Evolutionary conservation across 345 rosid genomes (phyloP).

Genomic region (Gossypium herbaceum): DNA sequence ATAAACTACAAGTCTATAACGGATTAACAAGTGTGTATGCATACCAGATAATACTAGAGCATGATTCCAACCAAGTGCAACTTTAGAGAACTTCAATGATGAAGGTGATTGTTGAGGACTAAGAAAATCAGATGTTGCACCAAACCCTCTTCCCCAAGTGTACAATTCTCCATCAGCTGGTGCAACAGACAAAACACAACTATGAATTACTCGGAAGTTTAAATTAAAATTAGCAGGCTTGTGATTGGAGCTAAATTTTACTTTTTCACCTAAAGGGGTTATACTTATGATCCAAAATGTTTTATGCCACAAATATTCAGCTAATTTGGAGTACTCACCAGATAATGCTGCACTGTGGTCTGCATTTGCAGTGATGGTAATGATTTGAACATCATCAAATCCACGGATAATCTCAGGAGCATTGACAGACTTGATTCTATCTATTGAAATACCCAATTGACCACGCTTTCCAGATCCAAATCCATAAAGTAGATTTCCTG

Average conservation of each 20-base stretch:
- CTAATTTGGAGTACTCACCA: conserved; percentile 30
- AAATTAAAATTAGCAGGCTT: not conserved
- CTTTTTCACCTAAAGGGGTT: not conserved
- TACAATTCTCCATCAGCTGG: conserved; percentile 59
- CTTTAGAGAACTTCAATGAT: conserved; percentile 32
- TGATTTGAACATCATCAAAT: conserved; percentile 45
- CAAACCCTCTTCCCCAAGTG: conserved; percentile 85
- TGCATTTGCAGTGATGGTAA: conserved; percentile 64
- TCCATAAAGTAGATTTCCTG: conserved; percentile 51
- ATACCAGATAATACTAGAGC: conserved; percentile 61
- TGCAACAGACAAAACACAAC: conserved; percentile 15
- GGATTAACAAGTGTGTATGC: not conserved
- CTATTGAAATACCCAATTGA: conserved; percentile 58
- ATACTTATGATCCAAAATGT: not conserved
- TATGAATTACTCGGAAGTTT: not conserved
- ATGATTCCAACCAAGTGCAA: conserved; percentile 87
- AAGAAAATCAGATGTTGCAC: conserved; percentile 38
- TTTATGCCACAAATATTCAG: not conserved
- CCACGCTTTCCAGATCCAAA: conserved; percentile 90
- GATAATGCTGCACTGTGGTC: conserved; percentile 82
- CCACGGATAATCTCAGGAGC: conserved; percentile 55
- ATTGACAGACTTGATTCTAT: conserved; percentile 38
- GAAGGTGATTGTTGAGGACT: conserved; percentile 45
- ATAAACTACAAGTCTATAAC: not conserved
- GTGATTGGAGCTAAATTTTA: not conserved